A percentile compares a stretch with the other conserved stretches of the same genome.
Evolutionary conservation across 169 alveolate genomes (phyloP).

Genomic region (Plasmodium malariae): DNA sequence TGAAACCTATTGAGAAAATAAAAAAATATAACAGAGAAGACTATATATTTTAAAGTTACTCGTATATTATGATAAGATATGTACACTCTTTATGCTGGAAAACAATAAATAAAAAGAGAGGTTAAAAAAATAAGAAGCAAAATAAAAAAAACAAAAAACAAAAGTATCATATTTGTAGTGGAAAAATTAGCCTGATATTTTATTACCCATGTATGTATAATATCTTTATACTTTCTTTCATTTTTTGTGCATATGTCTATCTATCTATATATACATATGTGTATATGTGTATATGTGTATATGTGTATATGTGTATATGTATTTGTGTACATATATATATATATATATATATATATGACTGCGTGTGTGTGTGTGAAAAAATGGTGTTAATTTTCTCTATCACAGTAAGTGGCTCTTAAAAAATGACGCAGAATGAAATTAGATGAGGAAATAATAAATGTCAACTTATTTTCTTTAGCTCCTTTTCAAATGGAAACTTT

Average conservation of each 20-base stretch:
- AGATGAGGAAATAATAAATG: not conserved
- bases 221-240: conserved; percentile 75
- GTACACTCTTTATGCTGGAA: too few relatives aligned
- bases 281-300: not conserved
- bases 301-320: not conserved
- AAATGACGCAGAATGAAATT: not conserved
- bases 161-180: not conserved
- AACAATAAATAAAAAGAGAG: not conserved
- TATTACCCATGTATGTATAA: conserved; percentile 72
- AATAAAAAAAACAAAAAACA: not conserved
- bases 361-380: too few relatives aligned
- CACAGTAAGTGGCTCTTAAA: too few relatives aligned
- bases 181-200: not conserved
- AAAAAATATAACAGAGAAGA: not conserved
- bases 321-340: too few relatives aligned
- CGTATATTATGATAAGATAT: too few relatives aligned
- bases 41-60: too few relatives aligned
- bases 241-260: not conserved
- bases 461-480: conserved; percentile 2
- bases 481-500: conserved; percentile 1
- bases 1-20: conserved; percentile 54
- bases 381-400: too few relatives aligned
- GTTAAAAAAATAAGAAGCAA: not conserved
- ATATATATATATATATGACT: too few relatives aligned
- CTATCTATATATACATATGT: not conserved